phyloP scores from a whole-genome alignment of 352 stramenopile species.

The Pythium myriotylum region DNA sequence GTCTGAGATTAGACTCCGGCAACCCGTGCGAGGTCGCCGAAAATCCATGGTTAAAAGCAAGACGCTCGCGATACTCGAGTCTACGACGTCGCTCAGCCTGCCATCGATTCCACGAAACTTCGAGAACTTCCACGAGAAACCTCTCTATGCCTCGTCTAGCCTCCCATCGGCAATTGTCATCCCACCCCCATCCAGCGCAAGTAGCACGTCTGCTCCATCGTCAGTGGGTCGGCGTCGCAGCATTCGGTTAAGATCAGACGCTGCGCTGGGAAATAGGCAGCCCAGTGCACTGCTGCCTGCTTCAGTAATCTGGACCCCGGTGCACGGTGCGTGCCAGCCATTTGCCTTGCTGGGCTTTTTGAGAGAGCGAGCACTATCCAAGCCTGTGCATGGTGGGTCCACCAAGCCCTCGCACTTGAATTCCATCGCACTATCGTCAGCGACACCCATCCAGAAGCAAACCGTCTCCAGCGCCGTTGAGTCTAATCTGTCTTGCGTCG shows the following conservation, averaged over 20 bases:
- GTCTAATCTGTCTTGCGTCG: neutral
- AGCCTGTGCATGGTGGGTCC: neutral
- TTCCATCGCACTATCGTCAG: constrained; percentile 7
- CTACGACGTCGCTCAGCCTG: neutral
- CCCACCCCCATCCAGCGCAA: neutral
- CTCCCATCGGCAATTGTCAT: neutral
- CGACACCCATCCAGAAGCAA: neutral
- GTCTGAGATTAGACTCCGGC: neutral
- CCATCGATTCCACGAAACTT: neutral
- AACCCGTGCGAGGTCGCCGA: constrained; percentile 5
- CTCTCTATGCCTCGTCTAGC: constrained; percentile 14
- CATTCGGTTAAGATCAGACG: constrained; percentile 41
- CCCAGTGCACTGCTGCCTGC: constrained; percentile 3
- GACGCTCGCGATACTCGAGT: constrained; percentile 26
- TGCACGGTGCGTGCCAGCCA: constrained; percentile 75
- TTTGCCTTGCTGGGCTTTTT: constrained; percentile 73
- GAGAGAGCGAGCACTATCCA: constrained; percentile 30
- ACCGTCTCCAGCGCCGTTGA: neutral
- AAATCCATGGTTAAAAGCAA: constrained; percentile 30
- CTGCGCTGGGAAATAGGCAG: constrained; percentile 20
- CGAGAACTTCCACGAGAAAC: constrained; percentile 23
- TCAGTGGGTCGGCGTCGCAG: constrained; percentile 29
- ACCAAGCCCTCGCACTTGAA: neutral
- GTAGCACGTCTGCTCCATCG: constrained; percentile 2
- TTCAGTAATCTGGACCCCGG: constrained; percentile 66